phyloP scores from a whole-genome alignment of 345 rosid species.

The Gossypium mustelinum region DNA sequence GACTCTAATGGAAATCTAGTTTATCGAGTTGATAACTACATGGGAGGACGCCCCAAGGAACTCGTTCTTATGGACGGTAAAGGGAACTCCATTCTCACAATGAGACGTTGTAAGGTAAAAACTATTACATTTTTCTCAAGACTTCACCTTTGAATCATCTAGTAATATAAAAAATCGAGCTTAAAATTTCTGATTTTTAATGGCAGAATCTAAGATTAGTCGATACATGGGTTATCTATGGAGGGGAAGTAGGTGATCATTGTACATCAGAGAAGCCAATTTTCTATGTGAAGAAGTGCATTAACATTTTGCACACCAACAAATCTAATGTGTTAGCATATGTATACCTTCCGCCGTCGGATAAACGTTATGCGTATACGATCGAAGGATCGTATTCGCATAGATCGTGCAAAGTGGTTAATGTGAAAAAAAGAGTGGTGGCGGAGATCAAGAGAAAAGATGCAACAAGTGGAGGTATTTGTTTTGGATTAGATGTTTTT shows the following conservation, averaged over 20 bases:
- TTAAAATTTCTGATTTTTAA: not conserved
- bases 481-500: slow-evolving; percentile 70
- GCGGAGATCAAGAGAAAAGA: slow-evolving; percentile 78
- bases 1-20: slow-evolving; percentile 62
- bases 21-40: slow-evolving; percentile 77
- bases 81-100: slow-evolving; percentile 60
- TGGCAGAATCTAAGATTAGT: slow-evolving; percentile 38
- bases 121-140: not conserved
- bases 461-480: slow-evolving; percentile 36
- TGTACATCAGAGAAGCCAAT: slow-evolving; percentile 38
- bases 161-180: not conserved
- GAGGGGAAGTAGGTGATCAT: slow-evolving; percentile 37
- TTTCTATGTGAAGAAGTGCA: slow-evolving; percentile 50
- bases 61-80: slow-evolving; percentile 71
- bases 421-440: slow-evolving; percentile 45
- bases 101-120: slow-evolving; percentile 66
- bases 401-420: slow-evolving; percentile 63
- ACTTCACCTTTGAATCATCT: not conserved
- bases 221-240: slow-evolving; percentile 59
- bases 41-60: slow-evolving; percentile 38
- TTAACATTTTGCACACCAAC: slow-evolving; percentile 29
- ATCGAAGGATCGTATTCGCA: slow-evolving; percentile 66
- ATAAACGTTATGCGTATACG: slow-evolving; percentile 36
- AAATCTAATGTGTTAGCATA: slow-evolving; percentile 36
- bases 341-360: slow-evolving; percentile 30